Base-by-base conservation (phyloP, 2,329 filamentous ascomycete species). In the Talaromyces sp. region DNA sequence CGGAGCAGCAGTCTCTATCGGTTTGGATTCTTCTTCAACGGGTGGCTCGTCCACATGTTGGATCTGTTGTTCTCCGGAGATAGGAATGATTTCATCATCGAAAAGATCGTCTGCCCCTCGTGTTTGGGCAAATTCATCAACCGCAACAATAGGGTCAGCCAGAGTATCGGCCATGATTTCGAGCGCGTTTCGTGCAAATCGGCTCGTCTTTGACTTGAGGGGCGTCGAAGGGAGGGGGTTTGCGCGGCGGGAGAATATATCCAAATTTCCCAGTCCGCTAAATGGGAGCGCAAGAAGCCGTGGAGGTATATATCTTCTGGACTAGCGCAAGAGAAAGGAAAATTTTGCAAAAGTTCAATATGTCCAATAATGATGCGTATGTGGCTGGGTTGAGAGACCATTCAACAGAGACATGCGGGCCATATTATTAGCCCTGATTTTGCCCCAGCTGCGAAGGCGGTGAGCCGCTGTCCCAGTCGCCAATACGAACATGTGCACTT, bases 111-210 rank as follows among this genome's bases (percentile, higher is more conserved):
- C 79, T n/a, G 74, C 76, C 26, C 75, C 78, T 24, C 79, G 75
- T 2, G 79, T 81, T 59, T 81, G 79, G 27, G 79, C 77, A 60
- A 81, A 81, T 65, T 79, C 75, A 59, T 80, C 79, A 69, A 80
- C 50, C 50, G 29, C 75, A 6, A 58, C 62, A 26, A 61, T 53
- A 31, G 65, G 62, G 59, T 68, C 66, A 24, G 50, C 29, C 12
- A 46, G 56, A 43, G 58, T 35, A 17, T 58, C 52, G 10, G 54
- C 56, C 60, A 64, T n/a, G n/a, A n/a, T 60, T 56, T 59, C 31
- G 26, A 55, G 27, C 48, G 14, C 48, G 48, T 17, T 52, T 17
- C 32, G 24, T 32, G 43, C n/a, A 32, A 11, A 32, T 53, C 32
- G 54, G 21, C 31, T 24, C n/a, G n/a, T n/a, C n/a, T n/a, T n/a